phyloP scores from a whole-genome alignment of 768 basidiomycete species.

The Tephrocybe sp. region DNA sequence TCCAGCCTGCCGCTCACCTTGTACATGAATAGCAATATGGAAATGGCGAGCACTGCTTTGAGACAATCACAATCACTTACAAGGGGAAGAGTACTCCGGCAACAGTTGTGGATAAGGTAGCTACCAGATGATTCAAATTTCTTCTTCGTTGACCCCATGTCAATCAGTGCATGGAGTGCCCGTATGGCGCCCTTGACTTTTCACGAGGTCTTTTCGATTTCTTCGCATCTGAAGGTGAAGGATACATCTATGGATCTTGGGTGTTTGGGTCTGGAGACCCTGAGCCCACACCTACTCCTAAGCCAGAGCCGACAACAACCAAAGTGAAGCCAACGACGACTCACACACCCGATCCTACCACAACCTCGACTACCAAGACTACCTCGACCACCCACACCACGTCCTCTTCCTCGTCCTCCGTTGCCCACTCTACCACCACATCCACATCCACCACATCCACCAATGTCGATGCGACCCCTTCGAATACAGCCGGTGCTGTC shows the following conservation, averaged over 20 bases:
- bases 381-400: constrained; percentile 9
- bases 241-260: constrained; percentile 51
- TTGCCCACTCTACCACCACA: not conserved
- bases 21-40: constrained; percentile 19
- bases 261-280: constrained; percentile 26
- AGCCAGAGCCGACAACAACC: constrained; percentile 20
- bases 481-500: constrained; percentile 3
- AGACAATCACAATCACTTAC: constrained; percentile 52
- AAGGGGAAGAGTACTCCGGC: constrained; percentile 44
- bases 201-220: constrained; percentile 49
- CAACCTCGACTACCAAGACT: constrained; percentile 12
- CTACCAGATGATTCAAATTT: constrained; percentile 5
- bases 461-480: constrained; percentile 6
- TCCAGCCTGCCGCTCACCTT: not conserved
- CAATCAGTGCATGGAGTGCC: constrained; percentile 51
- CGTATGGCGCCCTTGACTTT: constrained; percentile 51
- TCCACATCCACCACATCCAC: constrained; percentile 4
- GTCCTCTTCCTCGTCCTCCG: constrained; percentile 8
- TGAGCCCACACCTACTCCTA: constrained; percentile 15
- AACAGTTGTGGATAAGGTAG: constrained; percentile 51
- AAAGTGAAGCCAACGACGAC: constrained; percentile 19
- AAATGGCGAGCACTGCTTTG: constrained; percentile 39
- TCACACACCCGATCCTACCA: constrained; percentile 13
- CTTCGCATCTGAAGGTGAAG: constrained; percentile 39
- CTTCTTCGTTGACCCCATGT: not conserved